Percentiles rank a stretch among this genome's conserved stretches.
These are phyloP conservation scores for Pleurotus pulmonarius DNA, from an alignment of 768 basidiomycete species.

Conservation along the genomic window DNA sequence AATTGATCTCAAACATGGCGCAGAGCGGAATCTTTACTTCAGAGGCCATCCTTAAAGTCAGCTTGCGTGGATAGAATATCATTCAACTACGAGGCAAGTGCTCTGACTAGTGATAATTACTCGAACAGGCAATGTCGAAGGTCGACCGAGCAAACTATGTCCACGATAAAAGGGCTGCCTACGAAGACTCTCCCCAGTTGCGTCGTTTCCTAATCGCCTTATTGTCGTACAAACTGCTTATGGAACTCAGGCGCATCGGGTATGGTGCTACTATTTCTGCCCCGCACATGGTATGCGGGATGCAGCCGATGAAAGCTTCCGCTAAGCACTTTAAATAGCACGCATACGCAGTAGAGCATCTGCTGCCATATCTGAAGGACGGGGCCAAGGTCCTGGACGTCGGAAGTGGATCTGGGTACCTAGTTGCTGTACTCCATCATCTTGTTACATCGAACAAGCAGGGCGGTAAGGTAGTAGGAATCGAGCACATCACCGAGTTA, in stretches of 20 bases:
- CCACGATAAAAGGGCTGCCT: slow-evolving; percentile 42
- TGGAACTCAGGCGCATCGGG: slow-evolving; percentile 57
- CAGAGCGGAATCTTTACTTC: slow-evolving; percentile 52
- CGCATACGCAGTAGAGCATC: slow-evolving; percentile 78
- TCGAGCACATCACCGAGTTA: slow-evolving; percentile 86
- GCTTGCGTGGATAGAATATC: slow-evolving; percentile 13
- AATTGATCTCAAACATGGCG: slow-evolving; percentile 69
- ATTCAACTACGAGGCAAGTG: neutral
- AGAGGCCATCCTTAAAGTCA: slow-evolving; percentile 51
- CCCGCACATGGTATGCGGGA: slow-evolving; percentile 81
- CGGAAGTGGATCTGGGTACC: slow-evolving; percentile 86
- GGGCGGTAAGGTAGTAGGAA: slow-evolving; percentile 71
- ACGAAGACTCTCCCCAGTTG: slow-evolving; percentile 77
- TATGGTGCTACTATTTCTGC: slow-evolving; percentile 92
- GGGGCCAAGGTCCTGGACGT: slow-evolving; percentile 84
- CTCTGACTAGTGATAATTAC: neutral
- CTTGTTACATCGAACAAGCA: slow-evolving; percentile 46
- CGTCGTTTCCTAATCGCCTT: slow-evolving; percentile 13
- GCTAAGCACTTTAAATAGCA: slow-evolving; percentile 44
- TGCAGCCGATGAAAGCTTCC: neutral
- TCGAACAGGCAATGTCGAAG: slow-evolving; percentile 57
- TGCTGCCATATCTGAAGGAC: slow-evolving; percentile 66
- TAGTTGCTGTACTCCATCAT: slow-evolving; percentile 76
- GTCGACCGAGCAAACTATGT: slow-evolving; percentile 76
- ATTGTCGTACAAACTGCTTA: neutral